Percentiles rank a stretch among this genome's conserved stretches.
phyloP scores from a whole-genome alignment of 2,329 filamentous ascomycete genomes.

The Calonectria pteridis region DNA sequence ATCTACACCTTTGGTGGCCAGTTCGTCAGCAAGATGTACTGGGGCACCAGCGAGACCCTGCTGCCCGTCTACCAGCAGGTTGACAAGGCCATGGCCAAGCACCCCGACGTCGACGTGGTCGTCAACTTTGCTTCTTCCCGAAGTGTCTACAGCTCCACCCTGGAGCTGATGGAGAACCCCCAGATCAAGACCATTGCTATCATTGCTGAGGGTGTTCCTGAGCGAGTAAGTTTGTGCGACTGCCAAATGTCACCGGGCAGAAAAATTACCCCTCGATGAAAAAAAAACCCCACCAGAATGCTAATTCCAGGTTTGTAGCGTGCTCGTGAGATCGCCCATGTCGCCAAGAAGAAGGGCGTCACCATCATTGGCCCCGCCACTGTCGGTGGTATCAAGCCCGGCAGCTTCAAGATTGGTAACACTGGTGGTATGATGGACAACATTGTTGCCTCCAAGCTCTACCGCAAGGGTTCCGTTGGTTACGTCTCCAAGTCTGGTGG shows the following conservation, averaged over 20 bases:
- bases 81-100: slow-evolving; percentile 93
- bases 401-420: slow-evolving; percentile 99
- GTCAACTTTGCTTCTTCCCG: slow-evolving; percentile 99
- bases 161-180: slow-evolving; percentile 97
- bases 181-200: slow-evolving; percentile 99
- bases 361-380: slow-evolving; percentile 99
- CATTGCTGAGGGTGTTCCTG: slow-evolving; percentile 98
- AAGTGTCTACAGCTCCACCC: slow-evolving; percentile 97
- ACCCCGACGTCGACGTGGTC: slow-evolving; percentile 95
- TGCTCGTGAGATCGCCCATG: slow-evolving; percentile 96
- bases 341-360: slow-evolving; percentile 97
- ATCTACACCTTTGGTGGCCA: slow-evolving; percentile 99
- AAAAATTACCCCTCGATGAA: not conserved
- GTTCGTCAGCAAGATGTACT: slow-evolving; percentile 99
- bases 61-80: slow-evolving; percentile 98
- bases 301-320: slow-evolving; percentile 66
- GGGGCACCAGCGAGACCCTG: slow-evolving; percentile 99
- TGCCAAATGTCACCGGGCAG: slow-evolving; percentile 21
- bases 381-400: slow-evolving; percentile 99
- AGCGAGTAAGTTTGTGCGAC: slow-evolving; percentile 80
- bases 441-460: slow-evolving; percentile 99
- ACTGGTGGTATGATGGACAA: slow-evolving; percentile 99
- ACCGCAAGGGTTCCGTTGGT: slow-evolving; percentile 97
- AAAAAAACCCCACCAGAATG: not conserved
- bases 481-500: slow-evolving; percentile 99